Percentiles rank a stretch among this genome's conserved stretches.
Conservation (phyloP, 2,329 filamentous ascomycete species). For the Aspergillus sp. region DNA sequence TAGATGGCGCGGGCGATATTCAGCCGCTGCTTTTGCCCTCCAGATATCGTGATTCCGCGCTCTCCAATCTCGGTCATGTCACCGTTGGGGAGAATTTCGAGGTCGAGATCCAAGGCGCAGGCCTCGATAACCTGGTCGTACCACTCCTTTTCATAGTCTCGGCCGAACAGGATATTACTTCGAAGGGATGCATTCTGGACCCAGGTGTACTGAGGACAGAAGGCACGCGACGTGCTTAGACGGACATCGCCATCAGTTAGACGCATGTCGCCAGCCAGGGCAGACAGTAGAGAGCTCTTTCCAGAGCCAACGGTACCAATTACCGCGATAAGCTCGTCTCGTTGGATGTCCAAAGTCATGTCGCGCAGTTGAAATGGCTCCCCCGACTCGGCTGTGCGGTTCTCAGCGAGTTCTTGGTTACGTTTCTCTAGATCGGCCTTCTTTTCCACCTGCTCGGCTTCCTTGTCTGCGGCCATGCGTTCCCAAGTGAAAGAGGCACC, state of each 20-base stretch:
- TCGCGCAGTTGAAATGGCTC: slow-evolving; percentile 43
- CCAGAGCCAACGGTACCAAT: slow-evolving; percentile 70
- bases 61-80: slow-evolving; percentile 94
- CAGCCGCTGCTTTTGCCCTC: slow-evolving; percentile 90
- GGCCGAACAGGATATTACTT: slow-evolving; percentile 90
- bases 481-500: slow-evolving; percentile 76
- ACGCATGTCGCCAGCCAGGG: slow-evolving; percentile 88
- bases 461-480: background rate
- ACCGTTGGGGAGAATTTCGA: slow-evolving; percentile 89
- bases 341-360: slow-evolving; percentile 35
- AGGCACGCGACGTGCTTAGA: slow-evolving; percentile 77
- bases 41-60: slow-evolving; percentile 90
- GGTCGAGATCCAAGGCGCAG: slow-evolving; percentile 79
- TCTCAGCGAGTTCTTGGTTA: slow-evolving; percentile 12
- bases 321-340: slow-evolving; percentile 57
- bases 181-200: slow-evolving; percentile 88
- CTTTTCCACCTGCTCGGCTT: slow-evolving; percentile 17
- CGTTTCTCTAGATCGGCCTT: slow-evolving; percentile 52
- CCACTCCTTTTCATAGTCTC: slow-evolving; percentile 72
- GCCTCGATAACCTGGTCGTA: slow-evolving; percentile 81
- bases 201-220: slow-evolving; percentile 97
- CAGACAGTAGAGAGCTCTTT: slow-evolving; percentile 85
- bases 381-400: slow-evolving; percentile 20
- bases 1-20: slow-evolving; percentile 84
- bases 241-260: slow-evolving; percentile 59